Conservation (phyloP, 495 filamentous ascomycete species). For the Neurospora sp. region DNA sequence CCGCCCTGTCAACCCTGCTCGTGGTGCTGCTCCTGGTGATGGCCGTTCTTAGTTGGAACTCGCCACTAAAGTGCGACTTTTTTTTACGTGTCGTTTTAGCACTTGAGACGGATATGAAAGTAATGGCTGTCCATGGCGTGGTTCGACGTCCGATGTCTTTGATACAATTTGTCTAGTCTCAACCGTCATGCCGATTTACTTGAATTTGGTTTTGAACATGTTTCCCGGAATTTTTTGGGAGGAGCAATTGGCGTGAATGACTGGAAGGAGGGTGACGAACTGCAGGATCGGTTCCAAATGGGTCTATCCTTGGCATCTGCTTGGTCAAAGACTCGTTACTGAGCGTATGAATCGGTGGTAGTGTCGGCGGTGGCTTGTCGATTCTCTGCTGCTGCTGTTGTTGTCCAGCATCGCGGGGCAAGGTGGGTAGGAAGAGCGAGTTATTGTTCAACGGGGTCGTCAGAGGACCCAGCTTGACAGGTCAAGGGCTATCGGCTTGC, state of each 20-base stretch:
- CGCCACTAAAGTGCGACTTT: background rate
- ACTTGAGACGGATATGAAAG: background rate
- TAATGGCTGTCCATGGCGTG: background rate
- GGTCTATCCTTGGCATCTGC: slow-evolving; percentile 6
- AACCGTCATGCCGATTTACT: background rate
- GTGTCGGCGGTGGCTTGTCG: slow-evolving; percentile 21
- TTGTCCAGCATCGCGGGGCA: slow-evolving; percentile 30
- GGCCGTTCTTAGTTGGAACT: slow-evolving; percentile 9
- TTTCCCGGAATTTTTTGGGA: background rate
- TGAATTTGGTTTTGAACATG: too few relatives aligned
- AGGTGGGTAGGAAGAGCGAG: slow-evolving; percentile 30
- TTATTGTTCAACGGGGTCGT: slow-evolving; percentile 15
- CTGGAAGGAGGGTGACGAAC: slow-evolving; percentile 8
- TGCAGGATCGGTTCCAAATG: slow-evolving; percentile 2
- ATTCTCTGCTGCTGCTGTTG: slow-evolving; percentile 15
- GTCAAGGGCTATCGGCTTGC: slow-evolving; percentile 32
- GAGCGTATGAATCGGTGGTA: slow-evolving; percentile 23
- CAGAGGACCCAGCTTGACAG: slow-evolving; percentile 31
- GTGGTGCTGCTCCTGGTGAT: slow-evolving; percentile 13
- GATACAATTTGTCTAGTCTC: background rate
- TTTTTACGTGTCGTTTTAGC: background rate
- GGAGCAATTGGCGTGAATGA: slow-evolving; percentile 16
- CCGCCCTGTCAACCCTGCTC: slow-evolving; percentile 10
- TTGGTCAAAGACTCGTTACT: slow-evolving; percentile 15
- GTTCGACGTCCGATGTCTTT: background rate